Conservation (phyloP, 1,139 yeast species). For the Kodamaea ohmeri region DNA sequence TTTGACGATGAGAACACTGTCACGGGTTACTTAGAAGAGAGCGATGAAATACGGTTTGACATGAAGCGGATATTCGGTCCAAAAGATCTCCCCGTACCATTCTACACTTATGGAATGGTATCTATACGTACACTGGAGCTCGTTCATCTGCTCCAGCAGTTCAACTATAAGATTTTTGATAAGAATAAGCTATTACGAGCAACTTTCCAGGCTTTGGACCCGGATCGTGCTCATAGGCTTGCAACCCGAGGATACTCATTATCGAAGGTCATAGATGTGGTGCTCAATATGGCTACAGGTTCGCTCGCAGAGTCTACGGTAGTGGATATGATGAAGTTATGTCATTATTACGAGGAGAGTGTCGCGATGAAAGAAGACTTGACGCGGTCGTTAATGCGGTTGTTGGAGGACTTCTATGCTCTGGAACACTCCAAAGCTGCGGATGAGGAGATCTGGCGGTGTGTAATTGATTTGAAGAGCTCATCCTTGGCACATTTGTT, state of each 20-base stretch:
- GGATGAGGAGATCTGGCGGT: conserved; percentile 20
- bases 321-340: conserved; percentile 10
- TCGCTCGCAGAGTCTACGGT: conserved; percentile 7
- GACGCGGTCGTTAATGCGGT: conserved; percentile 12
- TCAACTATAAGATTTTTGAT: conserved; percentile 14
- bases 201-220: conserved; percentile 13
- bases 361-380: conserved; percentile 12
- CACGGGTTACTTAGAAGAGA: conserved; percentile 5
- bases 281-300: not conserved
- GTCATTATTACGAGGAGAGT: conserved; percentile 12
- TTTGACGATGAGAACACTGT: conserved; percentile 13
- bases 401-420: conserved; percentile 15
- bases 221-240: conserved; percentile 7
- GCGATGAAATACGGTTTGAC: conserved; percentile 7
- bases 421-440: conserved; percentile 6
- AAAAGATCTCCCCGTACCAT: conserved; percentile 12
- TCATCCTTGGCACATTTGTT: conserved; percentile 19
- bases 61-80: conserved; percentile 1
- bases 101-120: conserved; percentile 17
- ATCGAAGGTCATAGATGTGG: conserved; percentile 1
- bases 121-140: conserved; percentile 15
- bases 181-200: conserved; percentile 15
- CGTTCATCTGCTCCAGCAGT: conserved; percentile 15
- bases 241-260: conserved; percentile 5
- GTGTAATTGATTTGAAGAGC: conserved; percentile 19